phyloP scores from a whole-genome alignment of 306 rosid species.

The Pterocarpus santalinus region DNA sequence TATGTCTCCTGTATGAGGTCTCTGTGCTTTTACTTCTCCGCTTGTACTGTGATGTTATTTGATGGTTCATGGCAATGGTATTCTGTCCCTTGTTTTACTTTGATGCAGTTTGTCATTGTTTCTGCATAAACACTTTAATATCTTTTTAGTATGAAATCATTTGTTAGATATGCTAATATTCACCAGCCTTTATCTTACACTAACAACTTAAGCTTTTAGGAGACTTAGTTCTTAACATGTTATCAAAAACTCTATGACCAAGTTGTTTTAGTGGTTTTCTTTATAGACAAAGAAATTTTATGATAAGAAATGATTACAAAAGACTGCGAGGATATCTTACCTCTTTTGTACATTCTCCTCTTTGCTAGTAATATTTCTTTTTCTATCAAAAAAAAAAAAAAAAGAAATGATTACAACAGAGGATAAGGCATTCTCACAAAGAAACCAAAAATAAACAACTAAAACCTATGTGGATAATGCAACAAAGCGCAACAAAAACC shows the following conservation, averaged over 20 bases:
- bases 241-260: conserved; percentile 11
- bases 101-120: conserved; percentile 27
- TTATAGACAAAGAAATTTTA: too few species aligned
- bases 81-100: conserved; percentile 12
- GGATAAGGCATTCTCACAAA: too few species aligned
- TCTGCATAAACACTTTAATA: conserved; percentile 17
- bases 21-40: conserved; percentile 19
- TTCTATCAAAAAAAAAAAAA: too few species aligned
- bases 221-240: conserved; percentile 17
- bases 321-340: too few species aligned
- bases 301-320: too few species aligned
- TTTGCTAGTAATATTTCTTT: too few species aligned
- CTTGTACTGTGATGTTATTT: conserved; percentile 14
- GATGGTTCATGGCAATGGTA: conserved; percentile 5
- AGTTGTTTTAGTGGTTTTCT: neutral
- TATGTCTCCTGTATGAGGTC: conserved; percentile 29
- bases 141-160: conserved; percentile 18
- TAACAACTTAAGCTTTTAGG: conserved; percentile 9
- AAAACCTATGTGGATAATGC: too few species aligned
- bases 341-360: too few species aligned
- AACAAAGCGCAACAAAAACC: too few species aligned
- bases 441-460: too few species aligned
- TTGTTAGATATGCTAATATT: conserved; percentile 31
- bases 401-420: too few species aligned
- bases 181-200: neutral